Evolutionary conservation across 164 flowering plant genomes (phyloP), one percentile per base, ranked within the genome.

Genomic region (Piper betle): DNA sequence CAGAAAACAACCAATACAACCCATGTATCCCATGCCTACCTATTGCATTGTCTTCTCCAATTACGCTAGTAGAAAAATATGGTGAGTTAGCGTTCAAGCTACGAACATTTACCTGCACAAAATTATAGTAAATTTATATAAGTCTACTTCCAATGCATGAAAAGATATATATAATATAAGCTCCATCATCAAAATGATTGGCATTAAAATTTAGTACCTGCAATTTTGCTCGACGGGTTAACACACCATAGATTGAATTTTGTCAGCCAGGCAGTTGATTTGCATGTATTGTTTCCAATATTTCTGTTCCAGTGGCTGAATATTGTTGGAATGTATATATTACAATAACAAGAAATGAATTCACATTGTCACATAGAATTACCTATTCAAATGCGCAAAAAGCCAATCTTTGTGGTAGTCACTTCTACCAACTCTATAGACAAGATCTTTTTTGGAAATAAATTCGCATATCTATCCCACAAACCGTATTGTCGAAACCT

Each of bases 11-110:
- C 79, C 88, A 71, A 64, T 84, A 81, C 13, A 88, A 65, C 3
- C 96, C 96, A 67, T 88, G 96, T 41, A 82, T 84, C n/a, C 96
- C 90, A 71, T 84, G 96, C 39, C 96, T 75, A 2, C 85, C 82
- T 5, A 85, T 82, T 0, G 90, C 19, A 60, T 88, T 88, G 73
- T 88, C 92, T 40, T 71, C 73, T 15, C 57, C 33, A 54, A 54
- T 54, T 54, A 8, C 20, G 4, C 57, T 20, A 6, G 6, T 16
- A n/a, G 38, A 4, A 7, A 56, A 62, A 62, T 12, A 10, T 2
- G 66, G 66, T 39, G 52, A 59, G 4, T 25, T 25, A 25, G 33
- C 33, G 33, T 25, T 25, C 33, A 25, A 25, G 33, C 33, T 25
- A 2, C 2, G 1, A 2, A 25, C 33, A 25, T 25, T 25, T 25